phyloP scores from a whole-genome alignment of 2,329 filamentous ascomycete genomes.

The Pseudocercospora cruenta region DNA sequence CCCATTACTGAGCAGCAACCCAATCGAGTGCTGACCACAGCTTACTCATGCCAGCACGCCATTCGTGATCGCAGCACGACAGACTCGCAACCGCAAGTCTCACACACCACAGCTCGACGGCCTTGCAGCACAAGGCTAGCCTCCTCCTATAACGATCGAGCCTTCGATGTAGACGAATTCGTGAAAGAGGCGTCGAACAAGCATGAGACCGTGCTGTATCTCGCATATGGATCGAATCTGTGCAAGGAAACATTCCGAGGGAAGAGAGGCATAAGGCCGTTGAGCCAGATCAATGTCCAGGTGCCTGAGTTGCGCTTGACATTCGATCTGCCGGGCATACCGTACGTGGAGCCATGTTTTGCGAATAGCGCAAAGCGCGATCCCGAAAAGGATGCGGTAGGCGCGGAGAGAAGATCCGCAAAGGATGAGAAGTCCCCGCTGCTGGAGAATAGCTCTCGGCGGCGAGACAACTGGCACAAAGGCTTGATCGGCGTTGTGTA shows the following conservation, averaged over 20 bases:
- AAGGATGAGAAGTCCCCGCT: constrained; percentile 42
- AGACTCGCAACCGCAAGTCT: background rate
- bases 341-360: constrained; percentile 90
- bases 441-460: constrained; percentile 29
- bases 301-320: constrained; percentile 77
- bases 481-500: constrained; percentile 92
- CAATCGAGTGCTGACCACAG: constrained; percentile 20
- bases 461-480: constrained; percentile 68
- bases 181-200: constrained; percentile 17
- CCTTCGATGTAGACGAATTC: constrained; percentile 26
- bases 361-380: constrained; percentile 74
- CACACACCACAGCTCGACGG: constrained; percentile 11
- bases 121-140: constrained; percentile 25
- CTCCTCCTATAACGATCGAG: constrained; percentile 23
- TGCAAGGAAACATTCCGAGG: constrained; percentile 78
- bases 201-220: constrained; percentile 40
- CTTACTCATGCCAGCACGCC: constrained; percentile 29
- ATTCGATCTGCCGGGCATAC: constrained; percentile 83
- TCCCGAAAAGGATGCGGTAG: constrained; percentile 34
- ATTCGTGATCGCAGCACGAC: constrained; percentile 17
- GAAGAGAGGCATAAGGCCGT: constrained; percentile 74
- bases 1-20: constrained; percentile 8
- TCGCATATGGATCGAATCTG: constrained; percentile 90
- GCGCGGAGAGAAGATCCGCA: background rate
- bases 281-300: constrained; percentile 79